Evolutionary conservation across 129 eudicot species (phyloP).

Genomic region (Scalesia atractyloides): DNA sequence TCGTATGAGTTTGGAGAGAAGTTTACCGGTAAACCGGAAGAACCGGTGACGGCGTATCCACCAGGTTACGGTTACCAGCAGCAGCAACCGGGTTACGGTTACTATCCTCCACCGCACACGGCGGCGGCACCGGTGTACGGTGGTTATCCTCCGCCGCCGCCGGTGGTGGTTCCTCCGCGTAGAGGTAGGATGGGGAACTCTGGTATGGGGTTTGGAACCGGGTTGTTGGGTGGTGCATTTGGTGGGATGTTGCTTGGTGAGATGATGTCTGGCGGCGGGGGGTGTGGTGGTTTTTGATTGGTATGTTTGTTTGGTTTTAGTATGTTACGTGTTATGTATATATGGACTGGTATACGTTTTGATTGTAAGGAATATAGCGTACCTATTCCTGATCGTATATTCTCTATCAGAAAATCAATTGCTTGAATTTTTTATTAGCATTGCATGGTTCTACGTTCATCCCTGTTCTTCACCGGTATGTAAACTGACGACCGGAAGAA

Average conservation of each 20-base stretch:
- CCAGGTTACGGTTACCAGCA: conserved; percentile 24
- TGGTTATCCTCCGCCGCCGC: no score
- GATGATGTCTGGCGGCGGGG: conserved; percentile 9
- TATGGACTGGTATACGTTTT: no score
- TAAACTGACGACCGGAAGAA: no score
- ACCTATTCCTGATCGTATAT: no score
- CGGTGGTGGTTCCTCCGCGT: conserved; percentile 12
- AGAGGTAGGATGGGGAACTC: conserved; percentile 3
- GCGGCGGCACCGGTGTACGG: neutral
- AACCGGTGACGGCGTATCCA: conserved; percentile 43
- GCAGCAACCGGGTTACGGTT: conserved; percentile 39
- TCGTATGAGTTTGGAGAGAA: conserved; percentile 45
- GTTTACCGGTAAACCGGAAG: conserved; percentile 12
- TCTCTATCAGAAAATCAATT: no score
- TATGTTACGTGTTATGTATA: no score
- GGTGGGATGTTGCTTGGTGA: conserved; percentile 60
- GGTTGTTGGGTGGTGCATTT: conserved; percentile 24
- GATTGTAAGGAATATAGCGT: no score
- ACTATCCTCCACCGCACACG: conserved; percentile 24
- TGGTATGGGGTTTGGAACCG: conserved; percentile 53
- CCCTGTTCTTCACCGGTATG: no score
- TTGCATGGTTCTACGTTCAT: no score
- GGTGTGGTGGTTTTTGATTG: neutral
- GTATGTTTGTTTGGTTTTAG: no score
- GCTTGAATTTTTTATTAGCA: no score